phyloP scores from a whole-genome alignment of 768 basidiomycete genomes.

The Nidularia pulvinata region DNA sequence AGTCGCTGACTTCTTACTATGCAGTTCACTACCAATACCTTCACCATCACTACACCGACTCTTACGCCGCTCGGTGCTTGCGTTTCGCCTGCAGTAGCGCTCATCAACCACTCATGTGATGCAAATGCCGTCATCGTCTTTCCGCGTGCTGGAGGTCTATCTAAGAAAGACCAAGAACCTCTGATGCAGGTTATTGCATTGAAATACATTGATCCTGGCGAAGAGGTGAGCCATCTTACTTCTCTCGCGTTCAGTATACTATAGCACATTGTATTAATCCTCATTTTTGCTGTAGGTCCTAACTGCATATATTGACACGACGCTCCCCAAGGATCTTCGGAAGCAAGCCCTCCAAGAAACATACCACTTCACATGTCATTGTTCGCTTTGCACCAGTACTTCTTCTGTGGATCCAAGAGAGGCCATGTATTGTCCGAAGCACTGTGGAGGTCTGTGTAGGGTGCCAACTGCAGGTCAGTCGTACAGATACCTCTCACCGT shows the following conservation, averaged over 20 bases:
- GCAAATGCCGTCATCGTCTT: slow-evolving; percentile 95
- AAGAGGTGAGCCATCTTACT: slow-evolving; percentile 56
- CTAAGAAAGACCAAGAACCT: slow-evolving; percentile 43
- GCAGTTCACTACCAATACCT: slow-evolving; percentile 91
- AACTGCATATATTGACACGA: slow-evolving; percentile 86
- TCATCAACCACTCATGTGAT: slow-evolving; percentile 88
- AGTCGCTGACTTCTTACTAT: background rate
- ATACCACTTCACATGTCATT: slow-evolving; percentile 79
- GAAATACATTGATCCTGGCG: slow-evolving; percentile 54
- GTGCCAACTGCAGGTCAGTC: slow-evolving; percentile 58
- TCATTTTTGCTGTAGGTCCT: slow-evolving; percentile 49
- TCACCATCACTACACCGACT: slow-evolving; percentile 79
- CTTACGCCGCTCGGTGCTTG: slow-evolving; percentile 82
- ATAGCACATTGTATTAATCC: background rate
- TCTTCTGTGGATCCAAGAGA: slow-evolving; percentile 60
- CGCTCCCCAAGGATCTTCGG: slow-evolving; percentile 57
- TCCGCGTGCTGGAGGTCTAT: slow-evolving; percentile 47
- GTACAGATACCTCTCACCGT: background rate
- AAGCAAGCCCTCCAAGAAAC: slow-evolving; percentile 62
- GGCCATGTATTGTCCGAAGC: slow-evolving; percentile 66
- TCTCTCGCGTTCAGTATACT: background rate
- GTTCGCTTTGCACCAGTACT: slow-evolving; percentile 48
- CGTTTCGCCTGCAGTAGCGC: slow-evolving; percentile 77
- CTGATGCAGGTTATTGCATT: slow-evolving; percentile 75
- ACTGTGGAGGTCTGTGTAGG: slow-evolving; percentile 64